A percentile compares a stretch with the other conserved stretches of the same genome.
These are phyloP conservation scores for Drosera spatulata DNA, from an alignment of 179 eudicot genomes.

Conservation along the genomic window DNA sequence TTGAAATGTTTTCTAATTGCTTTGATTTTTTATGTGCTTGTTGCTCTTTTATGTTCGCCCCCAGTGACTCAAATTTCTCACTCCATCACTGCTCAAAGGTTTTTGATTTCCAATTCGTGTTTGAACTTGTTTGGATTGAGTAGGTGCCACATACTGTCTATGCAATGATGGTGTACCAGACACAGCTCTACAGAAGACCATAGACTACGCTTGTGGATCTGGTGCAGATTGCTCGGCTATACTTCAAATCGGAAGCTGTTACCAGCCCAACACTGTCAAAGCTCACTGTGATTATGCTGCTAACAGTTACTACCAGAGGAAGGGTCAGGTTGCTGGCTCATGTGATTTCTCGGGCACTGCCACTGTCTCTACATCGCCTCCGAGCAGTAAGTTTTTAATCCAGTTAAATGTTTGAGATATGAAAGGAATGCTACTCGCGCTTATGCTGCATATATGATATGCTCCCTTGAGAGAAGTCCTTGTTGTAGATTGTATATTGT, in stretches of 20 bases:
- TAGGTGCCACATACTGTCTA: slow-evolving; percentile 22
- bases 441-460: no score
- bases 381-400: slow-evolving; percentile 4
- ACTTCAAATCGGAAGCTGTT: slow-evolving; percentile 21
- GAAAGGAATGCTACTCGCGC: no score
- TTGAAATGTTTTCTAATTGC: no score
- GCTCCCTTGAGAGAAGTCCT: no score
- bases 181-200: slow-evolving; percentile 12
- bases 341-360: slow-evolving; percentile 26
- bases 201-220: slow-evolving; percentile 27
- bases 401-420: background rate
- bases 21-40: no score
- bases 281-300: no score
- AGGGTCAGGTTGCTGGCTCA: slow-evolving; percentile 7
- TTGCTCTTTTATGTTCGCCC: no score
- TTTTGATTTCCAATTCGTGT: no score
- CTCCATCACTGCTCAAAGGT: background rate
- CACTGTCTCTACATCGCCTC: slow-evolving; percentile 6
- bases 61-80: background rate
- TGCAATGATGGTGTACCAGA: slow-evolving; percentile 20
- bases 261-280: slow-evolving; percentile 13
- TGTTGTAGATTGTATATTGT: no score
- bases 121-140: background rate
- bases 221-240: slow-evolving; percentile 25
- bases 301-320: slow-evolving; percentile 15